Conservation (phyloP, 169 alveolate species). For the Cryptosporidium felis region DNA sequence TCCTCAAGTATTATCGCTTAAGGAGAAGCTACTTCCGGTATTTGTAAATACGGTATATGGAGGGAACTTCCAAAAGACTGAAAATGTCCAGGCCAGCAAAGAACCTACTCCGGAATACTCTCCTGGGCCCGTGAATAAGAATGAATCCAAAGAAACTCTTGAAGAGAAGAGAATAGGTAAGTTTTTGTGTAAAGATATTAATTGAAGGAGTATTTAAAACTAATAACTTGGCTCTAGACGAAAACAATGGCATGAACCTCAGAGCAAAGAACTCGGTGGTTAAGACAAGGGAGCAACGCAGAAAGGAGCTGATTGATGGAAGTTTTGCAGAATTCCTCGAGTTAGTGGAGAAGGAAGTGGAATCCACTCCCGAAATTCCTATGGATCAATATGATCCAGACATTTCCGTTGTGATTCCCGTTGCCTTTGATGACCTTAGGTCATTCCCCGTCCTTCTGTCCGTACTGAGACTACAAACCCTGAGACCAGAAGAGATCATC, state of each 20-base stretch:
- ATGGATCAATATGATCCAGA: constrained; percentile 44
- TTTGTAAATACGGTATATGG: no score
- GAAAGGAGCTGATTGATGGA: constrained; percentile 29
- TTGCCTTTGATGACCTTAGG: constrained; percentile 52
- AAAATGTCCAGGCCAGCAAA: no score
- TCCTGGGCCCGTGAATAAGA: no score
- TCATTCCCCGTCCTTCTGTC: constrained; percentile 53
- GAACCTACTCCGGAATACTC: no score
- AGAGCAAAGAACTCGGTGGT: neutral
- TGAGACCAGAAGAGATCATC: constrained; percentile 63
- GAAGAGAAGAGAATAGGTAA: no score
- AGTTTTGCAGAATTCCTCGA: constrained; percentile 18
- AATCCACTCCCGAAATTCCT: constrained; percentile 7
- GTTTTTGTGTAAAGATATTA: no score
- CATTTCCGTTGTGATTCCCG: constrained; percentile 57
- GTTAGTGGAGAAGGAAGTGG: constrained; percentile 24
- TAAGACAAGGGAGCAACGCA: constrained; percentile 9
- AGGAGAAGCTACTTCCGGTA: no score
- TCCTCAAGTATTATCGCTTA: no score
- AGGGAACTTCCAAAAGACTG: no score
- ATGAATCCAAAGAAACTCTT: no score
- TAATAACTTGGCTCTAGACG: neutral
- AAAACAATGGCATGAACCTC: neutral
- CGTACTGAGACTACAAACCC: constrained; percentile 42
- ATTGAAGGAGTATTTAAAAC: no score